Base-by-base conservation (phyloP, 1,139 yeast genomes). In the Geotrichum histeridarum region DNA sequence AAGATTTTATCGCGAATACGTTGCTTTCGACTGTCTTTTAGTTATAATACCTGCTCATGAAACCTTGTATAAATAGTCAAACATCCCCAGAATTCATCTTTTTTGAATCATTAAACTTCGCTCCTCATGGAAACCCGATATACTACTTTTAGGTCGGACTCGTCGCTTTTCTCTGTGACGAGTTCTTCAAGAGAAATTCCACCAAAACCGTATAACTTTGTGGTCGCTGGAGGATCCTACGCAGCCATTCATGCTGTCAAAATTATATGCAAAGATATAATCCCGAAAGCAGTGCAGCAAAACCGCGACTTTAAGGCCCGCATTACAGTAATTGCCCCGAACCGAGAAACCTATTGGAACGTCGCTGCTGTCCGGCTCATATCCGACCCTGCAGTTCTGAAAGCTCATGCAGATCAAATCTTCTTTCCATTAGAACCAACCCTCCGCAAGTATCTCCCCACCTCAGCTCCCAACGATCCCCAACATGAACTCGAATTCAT, bases 351-450 rank as follows among this genome's bases (percentile, higher is more conserved):
- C 15, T 55, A 53, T 27, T 55, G 58, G 58, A 53, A 53, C 45
- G 54, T 55, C 27, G 58, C 58, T 8, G 58, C 58, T 4, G 56
- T 53, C 17, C 37, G 58, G 12, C 48, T 53, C 38, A 50, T 55
- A 15, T 17, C 58, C 9, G 56, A 55, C 12, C 54, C 54, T 8
- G 58, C 53, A 12, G 17, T 50, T n/a, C 6, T 55, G 30, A 42
- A 55, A 35, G 45, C 42, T 7, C 50, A 49, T n/a, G 14, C 47
- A 8, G 44, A 52, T 33, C 53, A 55, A 27, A 30, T 55, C 39
- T 55, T 55, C 30, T 55, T 45, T 37, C 52, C 55, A 5, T 32
- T 55, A 41, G 57, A 49, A 45, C 42, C 35, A 31, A 48, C 57
- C 7, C 33, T 55, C 32, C 42, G 53, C 7, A 44, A 46, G 35